Evolutionary conservation across 2,329 filamentous ascomycete species (phyloP), one percentile per base, ranked within the genome.

Genomic region (Diaporthe australafricana): DNA sequence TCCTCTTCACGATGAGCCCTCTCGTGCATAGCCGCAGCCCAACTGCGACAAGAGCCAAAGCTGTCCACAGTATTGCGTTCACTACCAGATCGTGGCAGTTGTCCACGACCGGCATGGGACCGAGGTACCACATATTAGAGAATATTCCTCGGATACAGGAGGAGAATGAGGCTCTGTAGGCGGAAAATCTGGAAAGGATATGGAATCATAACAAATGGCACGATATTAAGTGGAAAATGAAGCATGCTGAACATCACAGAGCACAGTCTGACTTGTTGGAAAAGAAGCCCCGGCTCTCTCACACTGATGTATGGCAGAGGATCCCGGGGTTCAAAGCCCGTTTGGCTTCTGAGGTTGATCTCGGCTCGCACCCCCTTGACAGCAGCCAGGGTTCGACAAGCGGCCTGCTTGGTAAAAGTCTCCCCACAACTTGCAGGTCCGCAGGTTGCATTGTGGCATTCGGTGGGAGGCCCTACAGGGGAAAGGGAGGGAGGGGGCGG

Each of bases 1-100:
- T 30, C 22, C 73, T 75, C 40, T 72, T 74, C 12, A 77, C 56
- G 27, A 77, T 20, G 20, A 76, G 42, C 8, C 40, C 35, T 52
- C 76, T 69, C 9, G 76, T 76, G 35, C 65, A 66, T 11, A 77
- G 9, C 27, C 76, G 63, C 35, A 75, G 47, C 9, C 68, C 55
- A 30, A 77, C 74, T 12, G 75, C 32, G 42, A 75, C 30, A 11
- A 77, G 72, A 20, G 76, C 74, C 22, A 77, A 56, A 12, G 63
- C 42, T 35, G 76, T 76, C 62, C 74, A 77, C 17, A 76, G 25
- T 55, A 75, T 65, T 30, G 72, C 70, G 48, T 56, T 62, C 20
- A 76, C 70, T 35, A 75, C 73, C 55, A 75, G 56, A 60, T 70
- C 56, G 47, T 52, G 42, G 40, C 56, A 50, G 68, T 53, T 62